Base-by-base conservation (phyloP, 371 early-diverging fungal genomes). In the Choanephora cucurbitarum region DNA sequence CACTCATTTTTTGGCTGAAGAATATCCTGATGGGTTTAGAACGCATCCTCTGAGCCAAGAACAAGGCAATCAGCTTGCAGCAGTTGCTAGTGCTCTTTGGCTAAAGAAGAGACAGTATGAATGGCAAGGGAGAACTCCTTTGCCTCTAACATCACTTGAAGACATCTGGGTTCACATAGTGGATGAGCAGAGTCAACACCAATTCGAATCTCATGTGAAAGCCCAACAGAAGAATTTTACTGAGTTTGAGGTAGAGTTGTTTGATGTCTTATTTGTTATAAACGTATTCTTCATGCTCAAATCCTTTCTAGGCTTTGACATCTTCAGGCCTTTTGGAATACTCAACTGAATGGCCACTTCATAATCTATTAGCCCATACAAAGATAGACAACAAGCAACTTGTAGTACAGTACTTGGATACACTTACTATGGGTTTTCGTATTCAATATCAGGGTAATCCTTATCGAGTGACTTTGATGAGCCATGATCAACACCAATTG, bases 11-110 rank as follows among this genome's bases (percentile, higher is more conserved):
- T 74, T 98, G 62, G 83, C 92, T 1, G 90, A 94, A 69, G 92
- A 94, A 51, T 96, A 94, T 71, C 95, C 96, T 1, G 57, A 74
- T n/a, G 98, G 96, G 1, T 95, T 94, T 82, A 83, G 86, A 62
- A 93, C 94, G 18, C 85, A 86, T 60, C 22, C 57, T 0, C 72
- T 93, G 37, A 75, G 75, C 15, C 57, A 58, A 4, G 64, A 68
- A 13, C 66, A 83, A 0, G 55, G 80, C 5, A 49, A 62, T 6
- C 76, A 89, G 55, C 80, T 96, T 17, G 84, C 85, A 18, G 78
- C 91, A 2, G 54, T 88, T 6, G 73, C 88, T 0, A 89, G 83
- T 13, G 72, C 85, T 22, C 66, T 94, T 37, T 85, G 91, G 67
- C 83, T 87, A 53, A 83, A 85, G 56, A 84, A 87, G 14, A 88